phyloP scores from a whole-genome alignment of 75 land plant species.

The Pinus albicaulis region DNA sequence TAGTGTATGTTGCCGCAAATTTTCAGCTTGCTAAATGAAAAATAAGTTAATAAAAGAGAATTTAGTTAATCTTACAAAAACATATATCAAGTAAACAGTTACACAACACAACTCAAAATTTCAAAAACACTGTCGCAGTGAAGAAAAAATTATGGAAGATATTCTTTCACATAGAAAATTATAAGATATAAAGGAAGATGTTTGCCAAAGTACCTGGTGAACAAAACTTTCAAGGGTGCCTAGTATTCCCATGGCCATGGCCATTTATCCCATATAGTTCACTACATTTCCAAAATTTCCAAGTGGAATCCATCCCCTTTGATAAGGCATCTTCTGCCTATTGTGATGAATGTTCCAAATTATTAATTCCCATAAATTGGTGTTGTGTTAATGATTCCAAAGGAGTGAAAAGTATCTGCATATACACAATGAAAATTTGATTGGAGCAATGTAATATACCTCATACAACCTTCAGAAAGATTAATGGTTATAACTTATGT shows the following conservation, averaged over 20 bases:
- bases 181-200: not conserved
- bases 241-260: constrained; percentile 85
- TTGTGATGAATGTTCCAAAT: constrained; percentile 71
- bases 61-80: too few species aligned
- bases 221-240: constrained; percentile 72
- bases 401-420: constrained; percentile 51
- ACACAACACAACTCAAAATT: not conserved
- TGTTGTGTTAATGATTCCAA: constrained; percentile 64
- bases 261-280: constrained; percentile 93
- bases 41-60: not conserved
- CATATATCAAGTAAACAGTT: not conserved
- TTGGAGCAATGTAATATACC: not conserved
- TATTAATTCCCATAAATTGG: constrained; percentile 46
- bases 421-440: not conserved
- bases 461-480: too few species aligned
- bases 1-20: constrained; percentile 63
- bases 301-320: constrained; percentile 68
- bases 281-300: constrained; percentile 60
- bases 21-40: constrained; percentile 41
- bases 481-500: too few species aligned
- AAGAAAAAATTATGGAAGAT: not conserved
- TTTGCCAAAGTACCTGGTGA: constrained; percentile 53
- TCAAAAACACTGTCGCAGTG: not conserved
- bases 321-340: constrained; percentile 76
- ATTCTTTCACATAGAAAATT: not conserved